phyloP scores from a whole-genome alignment of 1,284 basidiomycete genomes.

The Cryptococcus sp. region DNA sequence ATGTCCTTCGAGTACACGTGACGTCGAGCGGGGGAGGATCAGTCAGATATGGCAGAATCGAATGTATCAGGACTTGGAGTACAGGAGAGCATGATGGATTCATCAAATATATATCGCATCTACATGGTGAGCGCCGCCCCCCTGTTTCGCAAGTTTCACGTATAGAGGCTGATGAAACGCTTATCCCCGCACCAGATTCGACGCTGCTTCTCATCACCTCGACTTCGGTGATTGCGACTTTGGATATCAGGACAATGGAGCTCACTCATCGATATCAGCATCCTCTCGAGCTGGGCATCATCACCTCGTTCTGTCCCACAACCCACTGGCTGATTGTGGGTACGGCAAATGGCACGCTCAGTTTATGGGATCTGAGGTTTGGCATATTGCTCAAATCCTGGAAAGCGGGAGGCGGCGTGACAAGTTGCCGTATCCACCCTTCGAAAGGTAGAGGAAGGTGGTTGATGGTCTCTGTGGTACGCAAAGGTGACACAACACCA shows the following conservation, averaged over 20 bases:
- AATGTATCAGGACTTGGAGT: constrained; percentile 59
- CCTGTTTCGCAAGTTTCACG: no score
- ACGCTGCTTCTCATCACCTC: constrained; percentile 79
- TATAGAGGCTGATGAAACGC: no score
- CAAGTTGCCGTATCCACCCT: constrained; percentile 68
- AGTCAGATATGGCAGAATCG: constrained; percentile 75
- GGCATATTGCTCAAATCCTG: constrained; percentile 85
- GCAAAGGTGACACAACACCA: neutral
- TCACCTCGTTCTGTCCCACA: constrained; percentile 78
- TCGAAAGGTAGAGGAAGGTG: constrained; percentile 73
- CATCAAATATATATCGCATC: constrained; percentile 37
- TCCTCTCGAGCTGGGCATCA: constrained; percentile 80
- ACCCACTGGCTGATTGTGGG: constrained; percentile 85
- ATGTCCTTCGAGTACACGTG: constrained; percentile 77
- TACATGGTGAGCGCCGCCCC: constrained; percentile 29
- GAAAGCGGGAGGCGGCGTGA: constrained; percentile 66
- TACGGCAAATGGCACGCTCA: constrained; percentile 77
- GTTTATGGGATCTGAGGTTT: constrained; percentile 93
- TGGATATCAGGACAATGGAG: constrained; percentile 85
- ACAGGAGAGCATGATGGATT: constrained; percentile 29
- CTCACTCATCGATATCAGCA: constrained; percentile 74
- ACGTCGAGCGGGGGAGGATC: constrained; percentile 59
- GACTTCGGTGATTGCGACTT: constrained; percentile 70
- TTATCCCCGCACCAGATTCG: constrained; percentile 33
- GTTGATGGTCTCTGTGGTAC: constrained; percentile 69